Evolutionary conservation across 371 early-diverging fungal species (phyloP), one percentile per base, ranked within the genome.

Genomic region (Blastocladiella emersonii): DNA sequence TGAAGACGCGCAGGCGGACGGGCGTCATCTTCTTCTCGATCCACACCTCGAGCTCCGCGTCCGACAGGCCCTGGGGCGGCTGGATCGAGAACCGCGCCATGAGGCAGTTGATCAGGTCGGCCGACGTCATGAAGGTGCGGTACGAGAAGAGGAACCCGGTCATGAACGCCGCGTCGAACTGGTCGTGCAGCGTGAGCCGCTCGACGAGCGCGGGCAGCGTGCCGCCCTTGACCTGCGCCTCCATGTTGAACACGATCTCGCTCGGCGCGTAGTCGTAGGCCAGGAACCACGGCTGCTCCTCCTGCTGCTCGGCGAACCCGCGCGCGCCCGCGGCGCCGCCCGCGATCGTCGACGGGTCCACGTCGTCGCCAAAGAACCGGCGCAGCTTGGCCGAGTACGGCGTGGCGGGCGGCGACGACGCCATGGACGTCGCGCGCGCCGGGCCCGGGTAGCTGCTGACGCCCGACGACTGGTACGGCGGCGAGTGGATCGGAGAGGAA

Each of bases 61-160:
- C 63, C 3, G 70, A 72, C 53, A 96, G 67, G 30, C 79, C 83
- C 0, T 72, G 70, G 0, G 97, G 93, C 6, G 91, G 84, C 21
- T 71, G 63, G 41, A 93, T 75, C 44, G 78, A 72, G 68, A 86
- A 93, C 62, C 95, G 81, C 27, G 70, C 69, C 63, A 87, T 80
- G 34, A 96, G 71, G 35, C 76, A 72, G 35, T 80, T 72, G 65
- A 94, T 83, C 37, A 95, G 70, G 66, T 91, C 81, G 13, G 75
- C 76, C 0, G 93, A 81, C 0, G 86, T 80, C 32, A 85, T 80
- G 67, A 95, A 95, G 37, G 88, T 86, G 55, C 89, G 88, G 73
- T 92, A 94, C 23, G 91, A 92, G 66, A 96, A 78, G 67, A 96
- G 70, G 76, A 96, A 92, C 0, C 90, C 87, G 15, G 78, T 80